These are phyloP conservation scores for Aspergillus niger DNA, from an alignment of 2,329 filamentous ascomycete genomes.

Conservation along the genomic window DNA sequence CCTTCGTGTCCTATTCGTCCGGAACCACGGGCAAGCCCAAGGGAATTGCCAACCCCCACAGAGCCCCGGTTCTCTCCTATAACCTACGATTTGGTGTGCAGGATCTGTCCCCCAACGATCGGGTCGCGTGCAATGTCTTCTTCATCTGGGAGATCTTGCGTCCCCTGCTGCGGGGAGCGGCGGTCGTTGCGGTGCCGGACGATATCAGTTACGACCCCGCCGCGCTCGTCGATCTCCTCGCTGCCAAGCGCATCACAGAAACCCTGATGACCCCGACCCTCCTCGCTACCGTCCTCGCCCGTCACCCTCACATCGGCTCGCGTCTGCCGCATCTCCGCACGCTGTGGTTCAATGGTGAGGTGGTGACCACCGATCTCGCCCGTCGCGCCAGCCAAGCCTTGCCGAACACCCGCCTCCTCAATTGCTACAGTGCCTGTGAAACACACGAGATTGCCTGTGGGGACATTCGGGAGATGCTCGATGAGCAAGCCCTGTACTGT, in stretches of 20 bases:
- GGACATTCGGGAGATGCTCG: slow-evolving; percentile 69
- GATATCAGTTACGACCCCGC: slow-evolving; percentile 76
- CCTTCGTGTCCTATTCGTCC: slow-evolving; percentile 80
- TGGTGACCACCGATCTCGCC: slow-evolving; percentile 76
- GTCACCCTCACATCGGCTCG: slow-evolving; percentile 65
- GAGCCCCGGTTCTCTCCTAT: slow-evolving; percentile 73
- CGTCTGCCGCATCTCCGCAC: slow-evolving; percentile 68
- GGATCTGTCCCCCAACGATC: slow-evolving; percentile 69
- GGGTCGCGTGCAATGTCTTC: slow-evolving; percentile 86
- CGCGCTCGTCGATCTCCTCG: slow-evolving; percentile 70
- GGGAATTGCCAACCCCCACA: slow-evolving; percentile 77
- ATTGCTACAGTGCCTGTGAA: slow-evolving; percentile 81
- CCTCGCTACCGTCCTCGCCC: slow-evolving; percentile 70
- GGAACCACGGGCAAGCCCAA: slow-evolving; percentile 79
- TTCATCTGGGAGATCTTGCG: slow-evolving; percentile 84
- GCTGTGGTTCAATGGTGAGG: slow-evolving; percentile 80
- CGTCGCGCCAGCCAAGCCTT: slow-evolving; percentile 67
- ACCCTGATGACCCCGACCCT: slow-evolving; percentile 83
- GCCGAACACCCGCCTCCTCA: slow-evolving; percentile 69
- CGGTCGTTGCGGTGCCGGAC: slow-evolving; percentile 73
- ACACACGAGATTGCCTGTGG: slow-evolving; percentile 79
- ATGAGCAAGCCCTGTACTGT: slow-evolving; percentile 66
- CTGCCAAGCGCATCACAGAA: slow-evolving; percentile 68
- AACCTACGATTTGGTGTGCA: slow-evolving; percentile 70
- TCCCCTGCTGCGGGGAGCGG: slow-evolving; percentile 73